A percentile compares a stretch with the other conserved stretches of the same genome.
phyloP scores from a whole-genome alignment of 2,329 filamentous ascomycete genomes.

The Chaetomium strumarium region DNA sequence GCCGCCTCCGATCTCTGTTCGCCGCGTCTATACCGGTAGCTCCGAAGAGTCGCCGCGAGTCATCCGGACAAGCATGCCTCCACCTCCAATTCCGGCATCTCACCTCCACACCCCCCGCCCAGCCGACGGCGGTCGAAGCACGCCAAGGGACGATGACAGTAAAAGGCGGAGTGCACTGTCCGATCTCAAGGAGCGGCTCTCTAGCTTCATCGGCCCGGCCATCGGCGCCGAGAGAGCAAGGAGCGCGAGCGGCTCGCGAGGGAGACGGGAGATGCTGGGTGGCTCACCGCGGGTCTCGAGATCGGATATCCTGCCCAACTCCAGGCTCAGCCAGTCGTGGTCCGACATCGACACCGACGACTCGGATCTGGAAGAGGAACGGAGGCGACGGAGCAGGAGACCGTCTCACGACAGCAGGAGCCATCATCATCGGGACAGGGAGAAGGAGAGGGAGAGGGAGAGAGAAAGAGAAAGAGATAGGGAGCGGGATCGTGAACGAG shows the following conservation, averaged over 20 bases:
- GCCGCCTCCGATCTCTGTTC: slow-evolving; percentile 27
- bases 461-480: slow-evolving; percentile 33
- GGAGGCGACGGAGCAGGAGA: slow-evolving; percentile 11
- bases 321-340: slow-evolving; percentile 37
- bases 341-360: slow-evolving; percentile 38
- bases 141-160: slow-evolving; percentile 29
- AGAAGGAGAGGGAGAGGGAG: slow-evolving; percentile 32
- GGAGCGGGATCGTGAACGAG: slow-evolving; percentile 19
- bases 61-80: slow-evolving; percentile 16
- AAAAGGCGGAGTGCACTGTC: slow-evolving; percentile 32
- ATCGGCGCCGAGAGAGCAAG: slow-evolving; percentile 33
- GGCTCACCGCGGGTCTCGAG: slow-evolving; percentile 14
- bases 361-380: slow-evolving; percentile 21
- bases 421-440: slow-evolving; percentile 31
- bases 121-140: background rate
- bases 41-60: slow-evolving; percentile 17
- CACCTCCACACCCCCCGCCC: slow-evolving; percentile 15
- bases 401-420: slow-evolving; percentile 32
- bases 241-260: slow-evolving; percentile 33
- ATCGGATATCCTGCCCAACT: slow-evolving; percentile 37
- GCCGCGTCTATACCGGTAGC: slow-evolving; percentile 28
- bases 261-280: slow-evolving; percentile 19
- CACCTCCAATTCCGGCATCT: slow-evolving; percentile 27
- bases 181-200: slow-evolving; percentile 39
- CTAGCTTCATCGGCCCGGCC: slow-evolving; percentile 37